Base-by-base conservation (phyloP, 2,329 filamentous ascomycete species). In the Curvularia sp. region DNA sequence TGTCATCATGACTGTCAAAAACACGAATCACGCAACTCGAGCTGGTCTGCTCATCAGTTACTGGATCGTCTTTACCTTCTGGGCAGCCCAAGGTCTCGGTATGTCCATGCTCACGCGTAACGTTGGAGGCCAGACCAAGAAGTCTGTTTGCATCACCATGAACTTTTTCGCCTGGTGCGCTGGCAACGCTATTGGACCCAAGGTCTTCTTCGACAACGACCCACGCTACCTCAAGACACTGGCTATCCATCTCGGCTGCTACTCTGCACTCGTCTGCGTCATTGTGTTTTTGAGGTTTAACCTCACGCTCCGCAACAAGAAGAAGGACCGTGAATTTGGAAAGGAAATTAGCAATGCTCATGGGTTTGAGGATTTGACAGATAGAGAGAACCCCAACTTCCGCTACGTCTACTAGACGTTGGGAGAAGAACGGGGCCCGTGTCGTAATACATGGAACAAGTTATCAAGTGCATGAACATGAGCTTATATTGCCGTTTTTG, bases 51-150 rank as follows among this genome's bases (percentile, higher is more conserved):
- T 92, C 13, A 85, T 92, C 68, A 85, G 83, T 69, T 93, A 92
- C 80, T 93, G 92, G 78, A 88, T 92, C 60, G 88, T 87, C 0
- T 82, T 92, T 18, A 91, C 87, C 5, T 93, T 93, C 83, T 92
- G 89, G 89, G 87, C 89, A 0, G 89, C 88, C 0, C 86, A 89
- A 68, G 89, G 87, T 1, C 79, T 91, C 12, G 80, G 84, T 7
- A 82, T 92, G 66, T 88, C 87, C 13, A 83, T 92, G 80, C 82
- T 91, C 55, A 86, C 86, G 0, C 83, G 88, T 15, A 92, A 92
- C 68, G 80, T 91, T 9, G 89, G 86, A 25, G 89, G 89, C 0
- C 87, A 90, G 66, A 92, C 89, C 1, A 92, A 92, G 78, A 91
- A 91, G 74, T 83, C 84, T 0, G 83, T 88, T 9, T 86, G 85